phyloP scores from a whole-genome alignment of 768 basidiomycete species.

The Auricularia sp. region DNA sequence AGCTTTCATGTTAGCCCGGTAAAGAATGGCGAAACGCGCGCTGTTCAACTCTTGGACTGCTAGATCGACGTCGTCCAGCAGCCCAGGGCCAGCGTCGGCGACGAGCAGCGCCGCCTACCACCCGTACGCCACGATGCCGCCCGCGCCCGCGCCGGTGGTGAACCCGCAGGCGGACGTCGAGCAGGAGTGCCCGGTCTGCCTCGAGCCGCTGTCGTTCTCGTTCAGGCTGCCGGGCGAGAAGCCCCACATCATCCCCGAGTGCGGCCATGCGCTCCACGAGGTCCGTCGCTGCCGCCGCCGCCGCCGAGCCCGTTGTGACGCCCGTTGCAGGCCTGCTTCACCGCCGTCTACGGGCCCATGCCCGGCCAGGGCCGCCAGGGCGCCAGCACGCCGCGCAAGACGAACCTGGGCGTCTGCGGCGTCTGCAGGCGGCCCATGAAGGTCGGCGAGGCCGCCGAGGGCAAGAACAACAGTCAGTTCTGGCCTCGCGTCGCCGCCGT shows the following conservation, averaged over 20 bases:
- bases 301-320: slow-evolving; percentile 3
- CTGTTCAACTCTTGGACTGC: slow-evolving; percentile 2
- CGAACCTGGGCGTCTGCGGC: slow-evolving; percentile 89
- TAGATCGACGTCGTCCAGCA: not conserved
- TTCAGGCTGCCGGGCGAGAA: slow-evolving; percentile 94
- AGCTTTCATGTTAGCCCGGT: not conserved
- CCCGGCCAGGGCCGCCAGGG: slow-evolving; percentile 46
- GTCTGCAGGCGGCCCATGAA: slow-evolving; percentile 97
- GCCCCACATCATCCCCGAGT: slow-evolving; percentile 93
- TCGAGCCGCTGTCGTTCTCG: slow-evolving; percentile 87
- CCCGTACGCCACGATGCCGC: not conserved
- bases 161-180: slow-evolving; percentile 70
- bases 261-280: slow-evolving; percentile 96
- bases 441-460: slow-evolving; percentile 76
- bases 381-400: slow-evolving; percentile 44
- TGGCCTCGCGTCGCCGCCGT: slow-evolving; percentile 7
- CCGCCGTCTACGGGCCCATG: slow-evolving; percentile 88
- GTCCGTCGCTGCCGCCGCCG: slow-evolving; percentile 29
- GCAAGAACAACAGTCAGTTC: slow-evolving; percentile 79
- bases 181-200: slow-evolving; percentile 91
- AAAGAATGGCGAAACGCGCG: slow-evolving; percentile 1
- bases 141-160: slow-evolving; percentile 39
- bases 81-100: not conserved
- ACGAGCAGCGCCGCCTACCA: not conserved
- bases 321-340: slow-evolving; percentile 77